These are phyloP conservation scores for Fusarium sp. DNA, from an alignment of 2,329 filamentous ascomycete species.

Conservation along the genomic window DNA sequence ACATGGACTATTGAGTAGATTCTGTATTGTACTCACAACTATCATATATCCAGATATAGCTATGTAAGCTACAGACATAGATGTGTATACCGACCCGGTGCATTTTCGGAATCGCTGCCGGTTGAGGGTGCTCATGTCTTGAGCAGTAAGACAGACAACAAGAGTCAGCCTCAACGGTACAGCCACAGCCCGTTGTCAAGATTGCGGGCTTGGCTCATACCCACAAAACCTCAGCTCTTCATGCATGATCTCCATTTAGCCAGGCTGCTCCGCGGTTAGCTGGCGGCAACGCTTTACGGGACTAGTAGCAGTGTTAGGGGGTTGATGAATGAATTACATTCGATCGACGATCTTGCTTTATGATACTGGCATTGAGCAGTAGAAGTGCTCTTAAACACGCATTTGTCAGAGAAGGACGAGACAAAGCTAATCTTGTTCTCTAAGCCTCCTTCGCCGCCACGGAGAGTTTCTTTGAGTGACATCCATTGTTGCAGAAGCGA, in stretches of 20 bases:
- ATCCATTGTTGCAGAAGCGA: not conserved
- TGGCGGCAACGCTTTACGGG: conserved; percentile 28
- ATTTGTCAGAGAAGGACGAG: not conserved
- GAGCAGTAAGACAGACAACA: not conserved
- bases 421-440: not conserved
- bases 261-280: conserved; percentile 28
- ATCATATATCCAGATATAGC: not conserved
- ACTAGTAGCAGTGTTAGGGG: conserved; percentile 25
- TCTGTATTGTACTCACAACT: too few species aligned
- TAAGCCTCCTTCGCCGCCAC: conserved; percentile 27
- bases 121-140: conserved; percentile 2
- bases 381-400: too few species aligned
- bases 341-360: conserved; percentile 22
- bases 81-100: not conserved
- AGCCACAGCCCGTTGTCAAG: conserved; percentile 17
- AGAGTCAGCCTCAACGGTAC: conserved; percentile 17
- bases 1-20: not conserved
- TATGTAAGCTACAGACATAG: conserved; percentile 9
- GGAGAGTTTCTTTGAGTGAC: conserved; percentile 6
- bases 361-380: not conserved
- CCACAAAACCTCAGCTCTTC: conserved; percentile 30
- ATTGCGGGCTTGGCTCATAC: conserved; percentile 9
- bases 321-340: conserved; percentile 13
- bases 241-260: conserved; percentile 35
- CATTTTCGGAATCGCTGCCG: not conserved